Evolutionary conservation across 2,329 filamentous ascomycete species (phyloP).

Genomic region (Fonsecaea erecta): DNA sequence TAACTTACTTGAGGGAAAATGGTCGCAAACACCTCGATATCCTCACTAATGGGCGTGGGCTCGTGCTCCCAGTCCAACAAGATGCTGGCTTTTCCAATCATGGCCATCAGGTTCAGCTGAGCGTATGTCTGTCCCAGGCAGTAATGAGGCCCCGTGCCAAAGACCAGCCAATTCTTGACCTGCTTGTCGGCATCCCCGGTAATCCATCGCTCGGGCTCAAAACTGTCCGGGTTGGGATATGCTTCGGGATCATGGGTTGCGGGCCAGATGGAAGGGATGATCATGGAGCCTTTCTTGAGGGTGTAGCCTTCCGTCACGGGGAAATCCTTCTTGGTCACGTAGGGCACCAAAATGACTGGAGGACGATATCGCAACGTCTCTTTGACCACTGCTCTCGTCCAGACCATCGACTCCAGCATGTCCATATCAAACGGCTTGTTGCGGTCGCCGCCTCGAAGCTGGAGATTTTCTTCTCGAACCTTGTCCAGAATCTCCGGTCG

Average conservation of each 20-base stretch:
- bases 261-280: conserved; percentile 88
- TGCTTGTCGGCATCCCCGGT: conserved; percentile 85
- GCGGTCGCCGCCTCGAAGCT: conserved; percentile 73
- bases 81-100: conserved; percentile 88
- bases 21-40: conserved; percentile 97
- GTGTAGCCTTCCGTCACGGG: conserved; percentile 86
- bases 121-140: conserved; percentile 94
- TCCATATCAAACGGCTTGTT: conserved; percentile 76
- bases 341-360: conserved; percentile 96
- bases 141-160: conserved; percentile 94
- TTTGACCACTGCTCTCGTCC: conserved; percentile 88
- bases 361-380: conserved; percentile 92
- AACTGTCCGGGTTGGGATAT: conserved; percentile 85
- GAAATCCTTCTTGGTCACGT: conserved; percentile 92
- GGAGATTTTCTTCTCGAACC: conserved; percentile 87
- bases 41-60: conserved; percentile 79
- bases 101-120: conserved; percentile 81
- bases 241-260: conserved; percentile 90
- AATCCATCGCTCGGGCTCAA: conserved; percentile 91
- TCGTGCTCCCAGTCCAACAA: conserved; percentile 89
- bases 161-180: conserved; percentile 95
- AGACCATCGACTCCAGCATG: conserved; percentile 83
- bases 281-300: conserved; percentile 93
- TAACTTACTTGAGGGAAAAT: conserved; percentile 94
- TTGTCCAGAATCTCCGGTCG: conserved; percentile 89